Evolutionary conservation across 768 basidiomycete species (phyloP).

Genomic region (Tulasnella sp.): DNA sequence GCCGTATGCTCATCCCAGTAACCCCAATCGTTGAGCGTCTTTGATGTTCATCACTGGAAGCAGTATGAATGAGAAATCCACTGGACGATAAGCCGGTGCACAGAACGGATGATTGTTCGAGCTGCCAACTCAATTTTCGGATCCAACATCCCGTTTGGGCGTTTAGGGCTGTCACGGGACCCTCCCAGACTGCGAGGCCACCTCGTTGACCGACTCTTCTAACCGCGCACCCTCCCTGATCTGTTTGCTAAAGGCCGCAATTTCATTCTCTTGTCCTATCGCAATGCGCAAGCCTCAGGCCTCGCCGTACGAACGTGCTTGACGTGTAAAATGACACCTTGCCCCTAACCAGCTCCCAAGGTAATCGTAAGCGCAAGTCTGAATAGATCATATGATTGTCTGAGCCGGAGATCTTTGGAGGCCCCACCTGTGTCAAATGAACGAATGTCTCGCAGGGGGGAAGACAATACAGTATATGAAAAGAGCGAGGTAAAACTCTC

Average conservation of each 20-base stretch:
- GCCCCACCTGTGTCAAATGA: background rate
- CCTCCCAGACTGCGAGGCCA: background rate
- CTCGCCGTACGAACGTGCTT: background rate
- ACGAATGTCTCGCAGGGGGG: too few species aligned
- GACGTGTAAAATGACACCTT: background rate
- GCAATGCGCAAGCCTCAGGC: background rate
- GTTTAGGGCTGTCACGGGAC: background rate
- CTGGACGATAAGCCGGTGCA: background rate
- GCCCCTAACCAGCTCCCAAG: background rate
- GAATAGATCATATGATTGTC: background rate
- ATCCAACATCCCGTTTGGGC: constrained; percentile 2
- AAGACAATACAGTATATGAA: background rate
- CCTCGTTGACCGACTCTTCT: background rate
- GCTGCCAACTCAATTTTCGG: constrained; percentile 5
- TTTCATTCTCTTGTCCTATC: background rate
- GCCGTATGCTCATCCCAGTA: background rate
- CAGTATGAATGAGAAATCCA: background rate
- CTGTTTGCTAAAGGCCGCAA: background rate
- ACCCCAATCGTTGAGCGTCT: background rate
- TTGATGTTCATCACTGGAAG: background rate
- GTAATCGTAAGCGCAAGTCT: background rate
- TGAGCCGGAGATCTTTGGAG: background rate
- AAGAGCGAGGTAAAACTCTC: background rate
- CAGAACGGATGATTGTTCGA: background rate
- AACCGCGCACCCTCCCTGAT: background rate